Percentiles rank a stretch among this genome's conserved stretches.
Conservation (phyloP, 768 basidiomycete species). For the Termitomyces sp. region DNA sequence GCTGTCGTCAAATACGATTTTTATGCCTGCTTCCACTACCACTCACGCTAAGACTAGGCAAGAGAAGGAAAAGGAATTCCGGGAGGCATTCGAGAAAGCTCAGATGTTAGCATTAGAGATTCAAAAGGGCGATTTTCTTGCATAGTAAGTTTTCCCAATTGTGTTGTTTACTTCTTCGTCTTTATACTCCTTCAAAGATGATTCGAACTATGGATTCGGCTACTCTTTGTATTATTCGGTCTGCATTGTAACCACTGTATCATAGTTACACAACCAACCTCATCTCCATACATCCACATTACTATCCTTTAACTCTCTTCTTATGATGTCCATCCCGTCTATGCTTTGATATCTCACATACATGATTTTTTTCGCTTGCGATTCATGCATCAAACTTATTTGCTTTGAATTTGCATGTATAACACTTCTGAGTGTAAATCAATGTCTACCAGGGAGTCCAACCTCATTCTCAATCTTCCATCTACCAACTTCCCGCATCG, state of each 20-base stretch:
- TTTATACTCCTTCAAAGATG: neutral
- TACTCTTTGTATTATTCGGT: neutral
- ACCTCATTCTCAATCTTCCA: conserved; percentile 86
- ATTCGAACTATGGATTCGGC: neutral
- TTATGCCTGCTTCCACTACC: neutral
- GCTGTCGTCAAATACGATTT: neutral
- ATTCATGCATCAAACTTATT: neutral
- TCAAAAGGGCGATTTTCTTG: conserved; percentile 11
- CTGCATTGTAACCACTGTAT: conserved; percentile 13
- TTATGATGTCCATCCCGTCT: conserved; percentile 6
- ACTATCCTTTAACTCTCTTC: conserved; percentile 1
- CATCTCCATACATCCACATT: neutral
- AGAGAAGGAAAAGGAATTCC: conserved; percentile 28
- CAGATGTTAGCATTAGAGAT: conserved; percentile 30
- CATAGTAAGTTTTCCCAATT: conserved; percentile 5
- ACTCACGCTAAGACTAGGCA: conserved; percentile 19
- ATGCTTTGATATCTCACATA: neutral
- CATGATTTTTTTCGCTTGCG: neutral
- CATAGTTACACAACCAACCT: conserved; percentile 5
- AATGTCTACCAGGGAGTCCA: conserved; percentile 58
- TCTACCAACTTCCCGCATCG: conserved; percentile 87
- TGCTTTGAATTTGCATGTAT: neutral
- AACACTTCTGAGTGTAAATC: conserved; percentile 9
- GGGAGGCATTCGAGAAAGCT: conserved; percentile 30
- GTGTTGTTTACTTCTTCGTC: neutral